phyloP scores from a whole-genome alignment of 2,329 filamentous ascomycete species.

The Clonostachys rhizophaga region DNA sequence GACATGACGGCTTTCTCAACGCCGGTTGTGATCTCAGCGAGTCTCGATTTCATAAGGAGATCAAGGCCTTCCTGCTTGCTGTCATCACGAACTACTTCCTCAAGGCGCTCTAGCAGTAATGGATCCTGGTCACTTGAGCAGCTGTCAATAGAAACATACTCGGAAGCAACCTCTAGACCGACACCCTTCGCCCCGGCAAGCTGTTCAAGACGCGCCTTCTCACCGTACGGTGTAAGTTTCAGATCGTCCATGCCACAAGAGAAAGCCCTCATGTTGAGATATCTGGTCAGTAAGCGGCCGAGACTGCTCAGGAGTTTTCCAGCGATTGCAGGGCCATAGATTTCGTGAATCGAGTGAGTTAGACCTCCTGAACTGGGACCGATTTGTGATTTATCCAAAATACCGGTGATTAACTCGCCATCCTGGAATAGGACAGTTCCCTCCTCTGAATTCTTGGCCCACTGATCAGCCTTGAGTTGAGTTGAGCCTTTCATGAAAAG shows the following conservation, averaged over 20 bases:
- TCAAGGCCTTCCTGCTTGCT: constrained; percentile 89
- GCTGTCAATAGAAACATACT: constrained; percentile 80
- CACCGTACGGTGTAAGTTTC: constrained; percentile 75
- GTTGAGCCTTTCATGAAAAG: constrained; percentile 77
- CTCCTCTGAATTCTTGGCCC: constrained; percentile 76
- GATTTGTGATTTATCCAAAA: constrained; percentile 93
- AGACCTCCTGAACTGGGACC: constrained; percentile 83
- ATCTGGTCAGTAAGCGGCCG: constrained; percentile 82
- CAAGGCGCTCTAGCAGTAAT: constrained; percentile 72
- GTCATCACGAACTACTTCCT: constrained; percentile 88
- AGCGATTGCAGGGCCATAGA: constrained; percentile 82
- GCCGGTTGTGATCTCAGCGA: constrained; percentile 65
- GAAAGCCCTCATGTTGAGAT: constrained; percentile 90
- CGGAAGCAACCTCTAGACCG: constrained; percentile 75
- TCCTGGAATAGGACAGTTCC: constrained; percentile 76
- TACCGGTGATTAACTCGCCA: constrained; percentile 83
- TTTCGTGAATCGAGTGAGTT: constrained; percentile 88
- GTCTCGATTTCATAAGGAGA: constrained; percentile 72
- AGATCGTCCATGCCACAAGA: constrained; percentile 97
- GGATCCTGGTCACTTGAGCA: constrained; percentile 59
- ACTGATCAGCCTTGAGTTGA: constrained; percentile 72
- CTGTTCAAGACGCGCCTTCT: constrained; percentile 63
- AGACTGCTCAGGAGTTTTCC: constrained; percentile 86
- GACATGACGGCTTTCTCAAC: constrained; percentile 81
- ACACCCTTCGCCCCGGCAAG: constrained; percentile 63